Conservation (phyloP, 1,139 yeast species). For the Protomyces inundatus region DNA sequence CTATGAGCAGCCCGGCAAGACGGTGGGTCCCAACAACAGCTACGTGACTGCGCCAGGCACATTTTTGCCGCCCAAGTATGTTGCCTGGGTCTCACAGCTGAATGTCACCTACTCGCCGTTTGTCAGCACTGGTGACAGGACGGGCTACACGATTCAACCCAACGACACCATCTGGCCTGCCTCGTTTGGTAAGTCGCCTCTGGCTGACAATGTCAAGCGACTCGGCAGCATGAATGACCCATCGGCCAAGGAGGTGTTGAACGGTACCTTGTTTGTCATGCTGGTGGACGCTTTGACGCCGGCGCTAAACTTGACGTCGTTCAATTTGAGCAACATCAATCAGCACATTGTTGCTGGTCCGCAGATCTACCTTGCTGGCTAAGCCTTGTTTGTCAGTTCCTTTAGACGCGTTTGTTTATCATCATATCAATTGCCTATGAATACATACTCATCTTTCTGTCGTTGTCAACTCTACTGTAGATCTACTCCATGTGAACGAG, state of each 20-base stretch:
- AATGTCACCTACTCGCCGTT: conserved; percentile 29
- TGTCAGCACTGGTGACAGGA: conserved; percentile 15
- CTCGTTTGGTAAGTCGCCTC: conserved; percentile 13
- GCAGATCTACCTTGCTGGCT: conserved; percentile 27
- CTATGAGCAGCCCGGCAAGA: conserved; percentile 85
- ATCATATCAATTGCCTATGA: too few relatives aligned
- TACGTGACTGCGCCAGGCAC: conserved; percentile 46
- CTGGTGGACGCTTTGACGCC: conserved; percentile 27
- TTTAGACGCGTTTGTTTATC: too few relatives aligned
- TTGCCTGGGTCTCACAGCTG: conserved; percentile 31
- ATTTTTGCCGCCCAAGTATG: conserved; percentile 27
- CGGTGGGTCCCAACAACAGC: conserved; percentile 72
- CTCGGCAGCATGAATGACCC: conserved; percentile 7
- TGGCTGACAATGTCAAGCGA: conserved; percentile 7
- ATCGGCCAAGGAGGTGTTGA: conserved; percentile 23
- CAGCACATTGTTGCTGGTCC: conserved; percentile 31
- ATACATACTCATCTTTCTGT: too few relatives aligned
- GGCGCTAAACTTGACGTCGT: conserved; percentile 26
- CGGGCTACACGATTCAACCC: conserved; percentile 28
- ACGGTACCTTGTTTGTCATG: conserved; percentile 29
- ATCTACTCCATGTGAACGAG: conserved; percentile 4
- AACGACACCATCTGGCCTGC: conserved; percentile 26
- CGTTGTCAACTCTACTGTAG: too few relatives aligned
- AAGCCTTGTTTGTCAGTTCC: background rate
- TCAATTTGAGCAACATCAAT: conserved; percentile 27